These are phyloP conservation scores for Podospora fimiseda DNA, from an alignment of 495 filamentous ascomycete species.

Conservation along the genomic window DNA sequence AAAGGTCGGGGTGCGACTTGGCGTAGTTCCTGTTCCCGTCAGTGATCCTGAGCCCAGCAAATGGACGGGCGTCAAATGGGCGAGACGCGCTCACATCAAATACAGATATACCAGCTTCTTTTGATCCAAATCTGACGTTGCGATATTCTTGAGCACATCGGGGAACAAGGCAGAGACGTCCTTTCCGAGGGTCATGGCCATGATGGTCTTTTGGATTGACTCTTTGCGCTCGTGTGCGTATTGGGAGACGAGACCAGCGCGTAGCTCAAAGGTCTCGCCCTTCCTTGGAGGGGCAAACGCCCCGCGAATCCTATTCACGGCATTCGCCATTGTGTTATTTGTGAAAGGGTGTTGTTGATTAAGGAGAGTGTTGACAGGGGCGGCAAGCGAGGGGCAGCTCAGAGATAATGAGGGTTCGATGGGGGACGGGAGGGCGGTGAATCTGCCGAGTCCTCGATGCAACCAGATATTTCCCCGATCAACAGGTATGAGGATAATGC, in stretches of 20 bases:
- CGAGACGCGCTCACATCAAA: conserved; percentile 72
- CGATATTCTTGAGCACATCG: conserved; percentile 98
- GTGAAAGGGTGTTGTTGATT: not conserved
- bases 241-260: conserved; percentile 94
- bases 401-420: not conserved
- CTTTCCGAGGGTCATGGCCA: conserved; percentile 98
- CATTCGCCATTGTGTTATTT: conserved; percentile 52
- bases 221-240: conserved; percentile 99
- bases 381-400: not conserved
- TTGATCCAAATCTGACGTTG: conserved; percentile 89
- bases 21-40: conserved; percentile 80
- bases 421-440: not conserved
- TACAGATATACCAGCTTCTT: conserved; percentile 99
- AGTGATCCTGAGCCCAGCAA: too few relatives aligned
- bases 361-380: not conserved
- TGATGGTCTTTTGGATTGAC: conserved; percentile 98
- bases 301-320: conserved; percentile 91
- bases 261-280: conserved; percentile 96
- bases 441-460: conserved; percentile 1
- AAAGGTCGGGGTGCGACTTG: conserved; percentile 98
- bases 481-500: not conserved
- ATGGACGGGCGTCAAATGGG: too few relatives aligned
- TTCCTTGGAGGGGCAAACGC: conserved; percentile 88
- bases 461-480: not conserved
- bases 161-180: conserved; percentile 97